Evolutionary conservation across 768 basidiomycete genomes (phyloP), one percentile per base, ranked within the genome.

Genomic region (Strobilomyces dryophilus): DNA sequence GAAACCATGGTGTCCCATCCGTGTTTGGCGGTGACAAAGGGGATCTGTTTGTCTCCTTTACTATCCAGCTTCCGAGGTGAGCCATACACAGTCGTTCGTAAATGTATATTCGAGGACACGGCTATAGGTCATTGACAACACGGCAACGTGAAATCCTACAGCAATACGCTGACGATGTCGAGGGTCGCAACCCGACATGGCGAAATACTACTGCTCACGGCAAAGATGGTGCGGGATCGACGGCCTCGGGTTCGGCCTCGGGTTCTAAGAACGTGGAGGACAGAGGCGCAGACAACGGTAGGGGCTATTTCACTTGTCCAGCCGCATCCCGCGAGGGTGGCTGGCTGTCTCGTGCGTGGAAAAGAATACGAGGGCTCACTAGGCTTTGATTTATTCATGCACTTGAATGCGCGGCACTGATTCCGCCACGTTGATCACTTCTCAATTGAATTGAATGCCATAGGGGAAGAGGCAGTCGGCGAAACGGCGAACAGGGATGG

Each of bases 91-190:
- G 36, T 29, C 37, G 35, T 39, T 58, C 39, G 45, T 50, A 24
- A 51, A 44, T 34, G 35, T 43, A 57, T 52, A 58, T 40, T 47
- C 45, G 14, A 39, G 47, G 34, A 27, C 47, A 31, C 49, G 21
- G 14, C 47, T 53, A 44, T 68, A 98, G 95, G 73, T 81, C 89
- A 18, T 76, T 98, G 54, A 86, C 91, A 3, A 72, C 80, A 56
- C 84, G 84, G 34, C 95, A 99, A 75, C 84, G 88, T 55, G 84
- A 89, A 66, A 84, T 98, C 55, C 69, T 98, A 39, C 83, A 98
- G 71, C 82, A 84, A 57, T 98, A 88, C 63, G 95, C 92, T 18
- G 89, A 94, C 66, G 95, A 98, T 61, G 79, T 91, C n/a, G 94
- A 97, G 71, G 92, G 89, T 52, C 78, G 76, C 53, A 61, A 63